These are phyloP conservation scores for Tilletia caries DNA, from an alignment of 1,284 basidiomycete species.

Conservation along the genomic window DNA sequence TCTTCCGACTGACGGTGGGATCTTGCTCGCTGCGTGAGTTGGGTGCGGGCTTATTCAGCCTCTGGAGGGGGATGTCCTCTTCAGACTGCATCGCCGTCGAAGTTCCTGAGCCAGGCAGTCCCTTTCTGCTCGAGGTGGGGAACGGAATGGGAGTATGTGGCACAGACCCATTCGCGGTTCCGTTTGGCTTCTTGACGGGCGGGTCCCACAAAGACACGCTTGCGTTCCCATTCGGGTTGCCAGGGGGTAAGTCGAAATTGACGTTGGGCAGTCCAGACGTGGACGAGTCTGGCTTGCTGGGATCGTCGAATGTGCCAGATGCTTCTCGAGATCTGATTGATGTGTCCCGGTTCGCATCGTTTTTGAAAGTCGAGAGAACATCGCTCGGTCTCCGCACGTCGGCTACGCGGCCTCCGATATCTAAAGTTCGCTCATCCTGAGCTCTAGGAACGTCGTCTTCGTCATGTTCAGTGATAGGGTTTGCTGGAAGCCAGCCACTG, in stretches of 20 bases:
- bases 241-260: slow-evolving; percentile 3
- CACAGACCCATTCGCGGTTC: neutral
- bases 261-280: neutral
- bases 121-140: neutral
- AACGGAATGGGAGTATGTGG: neutral
- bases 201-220: no score
- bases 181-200: neutral
- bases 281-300: neutral
- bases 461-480: slow-evolving; percentile 2
- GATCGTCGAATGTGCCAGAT: neutral
- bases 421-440: neutral
- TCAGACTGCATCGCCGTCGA: slow-evolving; percentile 11
- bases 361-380: neutral
- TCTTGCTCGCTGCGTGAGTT: slow-evolving; percentile 2
- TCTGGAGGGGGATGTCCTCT: slow-evolving; percentile 19
- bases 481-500: neutral
- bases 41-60: neutral
- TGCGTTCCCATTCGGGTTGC: neutral
- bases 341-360: neutral
- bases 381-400: slow-evolving; percentile 11
- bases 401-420: neutral
- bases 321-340: neutral
- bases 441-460: neutral
- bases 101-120: slow-evolving; percentile 5
- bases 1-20: slow-evolving; percentile 22